Evolutionary conservation across 2,329 filamentous ascomycete species (phyloP), one percentile per base, ranked within the genome.

Genomic region (Claviceps sorghi): DNA sequence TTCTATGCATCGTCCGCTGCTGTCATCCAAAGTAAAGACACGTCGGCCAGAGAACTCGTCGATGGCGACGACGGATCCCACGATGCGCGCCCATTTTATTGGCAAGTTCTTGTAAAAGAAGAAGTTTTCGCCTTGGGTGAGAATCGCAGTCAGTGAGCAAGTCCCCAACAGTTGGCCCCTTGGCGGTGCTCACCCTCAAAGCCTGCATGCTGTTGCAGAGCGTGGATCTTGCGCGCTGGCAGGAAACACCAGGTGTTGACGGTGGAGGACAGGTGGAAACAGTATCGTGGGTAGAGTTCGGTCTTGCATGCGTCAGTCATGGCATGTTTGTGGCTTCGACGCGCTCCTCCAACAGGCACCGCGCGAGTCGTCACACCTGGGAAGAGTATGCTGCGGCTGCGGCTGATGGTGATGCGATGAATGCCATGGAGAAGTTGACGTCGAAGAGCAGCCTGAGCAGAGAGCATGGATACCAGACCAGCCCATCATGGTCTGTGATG

Each of bases 91-190:
- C 78, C 83, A 90, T 74, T 81, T 80, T 59, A 91, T 80, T 0
- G 86, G 86, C 58, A 90, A 80, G 64, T 89, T 90, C 49, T 74
- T 67, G 68, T 82, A 75, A 65, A 89, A 88, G 62, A 74, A 83
- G 36, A 83, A 70, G 56, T 75, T 69, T 60, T 79, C 75, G 48
- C 73, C 73, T 69, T 22, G 36, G 21, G 48, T 21, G 1, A 4
- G 32, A 11, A 6, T 15, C 8, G 19, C 4, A 0, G 13, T 15
- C 36, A 45, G 19, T n/a, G 21, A 7, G 46, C 8, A 8, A 41
- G 13, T 17, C 11, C 5, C 36, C 10, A 17, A 41, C 15, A 11
- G 21, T 32, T 6, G 11, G 32, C 4, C n/a, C 8, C 32, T 29
- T 8, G 34, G n/a, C 19, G 42, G 21, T 43, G 51, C 65, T 40